A percentile compares a stretch with the other conserved stretches of the same genome.
Conservation (phyloP, 2,329 filamentous ascomycete species). For the Ophiostoma novo-ulmi region DNA sequence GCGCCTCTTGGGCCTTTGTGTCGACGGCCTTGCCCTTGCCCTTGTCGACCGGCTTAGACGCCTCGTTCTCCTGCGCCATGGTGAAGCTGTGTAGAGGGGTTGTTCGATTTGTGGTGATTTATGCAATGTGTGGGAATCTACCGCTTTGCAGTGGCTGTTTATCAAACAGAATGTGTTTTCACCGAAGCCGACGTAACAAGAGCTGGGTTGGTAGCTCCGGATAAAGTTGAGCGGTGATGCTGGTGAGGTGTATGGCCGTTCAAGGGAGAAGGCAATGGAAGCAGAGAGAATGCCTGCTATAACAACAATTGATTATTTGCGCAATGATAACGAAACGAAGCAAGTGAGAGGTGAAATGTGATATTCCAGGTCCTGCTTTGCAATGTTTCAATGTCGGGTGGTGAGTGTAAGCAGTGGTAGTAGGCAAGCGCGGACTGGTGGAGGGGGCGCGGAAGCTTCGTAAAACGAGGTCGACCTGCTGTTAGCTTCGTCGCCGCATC, state of each 20-base stretch:
- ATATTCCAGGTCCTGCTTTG: background rate
- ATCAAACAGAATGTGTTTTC: background rate
- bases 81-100: constrained; percentile 21
- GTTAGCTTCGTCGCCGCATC: constrained; percentile 27
- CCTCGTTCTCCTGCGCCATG: constrained; percentile 93
- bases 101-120: background rate
- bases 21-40: constrained; percentile 90
- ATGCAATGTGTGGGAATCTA: background rate
- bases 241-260: background rate
- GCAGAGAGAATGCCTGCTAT: constrained; percentile 7
- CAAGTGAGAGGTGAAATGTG: background rate
- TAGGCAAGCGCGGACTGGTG: constrained; percentile 13
- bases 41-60: constrained; percentile 75
- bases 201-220: constrained; percentile 1
- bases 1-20: constrained; percentile 53
- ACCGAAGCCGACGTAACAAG: background rate
- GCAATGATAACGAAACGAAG: background rate
- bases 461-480: constrained; percentile 23
- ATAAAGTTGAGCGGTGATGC: background rate
- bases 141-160: background rate
- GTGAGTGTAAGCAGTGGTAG: constrained; percentile 9
- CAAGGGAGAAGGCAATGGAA: constrained; percentile 21
- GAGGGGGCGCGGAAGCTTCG: constrained; percentile 27
- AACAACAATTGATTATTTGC: background rate
- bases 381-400: background rate